Percentiles rank a stretch among this genome's conserved stretches.
Conservation (phyloP, 1,139 yeast genomes). For the Saccharomyces pastorianus region DNA sequence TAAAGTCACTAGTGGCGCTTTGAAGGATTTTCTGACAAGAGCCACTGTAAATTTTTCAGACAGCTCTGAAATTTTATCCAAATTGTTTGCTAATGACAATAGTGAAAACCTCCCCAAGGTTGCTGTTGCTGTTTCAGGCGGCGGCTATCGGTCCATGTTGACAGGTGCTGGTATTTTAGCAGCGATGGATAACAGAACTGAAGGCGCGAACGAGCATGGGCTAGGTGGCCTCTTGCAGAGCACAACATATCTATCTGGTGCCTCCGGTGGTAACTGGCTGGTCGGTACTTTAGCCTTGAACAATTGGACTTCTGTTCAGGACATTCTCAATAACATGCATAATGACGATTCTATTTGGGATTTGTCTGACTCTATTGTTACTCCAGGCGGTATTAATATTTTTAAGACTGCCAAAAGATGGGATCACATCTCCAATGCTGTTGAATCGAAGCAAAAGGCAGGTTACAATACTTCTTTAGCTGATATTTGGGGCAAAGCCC, state of each 20-base stretch:
- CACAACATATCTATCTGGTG: slow-evolving; percentile 66
- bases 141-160: slow-evolving; percentile 89
- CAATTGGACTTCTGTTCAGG: slow-evolving; percentile 25
- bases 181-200: slow-evolving; percentile 71
- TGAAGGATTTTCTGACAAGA: slow-evolving; percentile 47
- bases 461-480: slow-evolving; percentile 64
- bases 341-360: slow-evolving; percentile 58
- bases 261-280: slow-evolving; percentile 86
- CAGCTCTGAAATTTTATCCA: slow-evolving; percentile 30
- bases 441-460: slow-evolving; percentile 48
- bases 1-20: slow-evolving; percentile 42
- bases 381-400: slow-evolving; percentile 61
- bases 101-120: slow-evolving; percentile 33
- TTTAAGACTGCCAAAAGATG: slow-evolving; percentile 49
- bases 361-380: slow-evolving; percentile 45
- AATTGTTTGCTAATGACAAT: slow-evolving; percentile 10
- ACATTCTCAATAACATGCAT: slow-evolving; percentile 37
- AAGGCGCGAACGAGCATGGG: slow-evolving; percentile 49
- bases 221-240: slow-evolving; percentile 73
- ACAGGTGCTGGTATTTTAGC: slow-evolving; percentile 81
- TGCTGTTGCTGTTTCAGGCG: slow-evolving; percentile 81
- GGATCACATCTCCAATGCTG: slow-evolving; percentile 29
- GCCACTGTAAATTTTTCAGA: slow-evolving; percentile 56
- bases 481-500: slow-evolving; percentile 74
- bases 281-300: slow-evolving; percentile 68